Evolutionary conservation across 805 yeast species (phyloP).

Genomic region (Barnettozyma californica): DNA sequence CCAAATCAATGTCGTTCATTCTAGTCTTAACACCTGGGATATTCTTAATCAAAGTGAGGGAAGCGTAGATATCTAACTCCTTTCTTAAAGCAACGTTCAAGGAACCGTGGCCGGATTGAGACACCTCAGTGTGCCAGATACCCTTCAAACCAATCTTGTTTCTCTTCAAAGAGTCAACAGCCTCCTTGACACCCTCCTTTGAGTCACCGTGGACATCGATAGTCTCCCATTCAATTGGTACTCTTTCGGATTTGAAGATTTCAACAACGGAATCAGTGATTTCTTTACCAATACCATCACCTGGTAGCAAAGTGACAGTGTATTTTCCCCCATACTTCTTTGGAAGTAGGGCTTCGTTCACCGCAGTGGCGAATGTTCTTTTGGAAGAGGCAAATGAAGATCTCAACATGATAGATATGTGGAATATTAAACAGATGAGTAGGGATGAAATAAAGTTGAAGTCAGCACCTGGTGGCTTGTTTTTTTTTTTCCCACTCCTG

Average conservation of each 20-base stretch:
- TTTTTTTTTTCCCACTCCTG: background rate
- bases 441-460: background rate
- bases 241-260: conserved; percentile 78
- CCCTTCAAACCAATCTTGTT: conserved; percentile 97
- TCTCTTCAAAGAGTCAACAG: conserved; percentile 87
- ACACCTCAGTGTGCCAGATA: conserved; percentile 85
- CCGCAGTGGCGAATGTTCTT: conserved; percentile 48
- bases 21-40: conserved; percentile 92
- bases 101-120: conserved; percentile 73
- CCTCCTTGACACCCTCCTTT: conserved; percentile 66
- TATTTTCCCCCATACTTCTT: conserved; percentile 92
- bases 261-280: conserved; percentile 90
- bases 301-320: conserved; percentile 93
- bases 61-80: conserved; percentile 92
- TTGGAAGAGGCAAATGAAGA: conserved; percentile 22
- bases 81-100: conserved; percentile 95
- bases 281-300: conserved; percentile 98
- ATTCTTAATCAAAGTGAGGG: conserved; percentile 88
- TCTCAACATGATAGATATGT: conserved; percentile 26
- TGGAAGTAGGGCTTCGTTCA: conserved; percentile 62
- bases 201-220: conserved; percentile 61
- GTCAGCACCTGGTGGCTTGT: background rate
- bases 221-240: conserved; percentile 92
- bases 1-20: conserved; percentile 84
- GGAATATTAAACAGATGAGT: background rate